Conservation (phyloP, 257 asterid genomes). For the Osmanthus fragrans region DNA sequence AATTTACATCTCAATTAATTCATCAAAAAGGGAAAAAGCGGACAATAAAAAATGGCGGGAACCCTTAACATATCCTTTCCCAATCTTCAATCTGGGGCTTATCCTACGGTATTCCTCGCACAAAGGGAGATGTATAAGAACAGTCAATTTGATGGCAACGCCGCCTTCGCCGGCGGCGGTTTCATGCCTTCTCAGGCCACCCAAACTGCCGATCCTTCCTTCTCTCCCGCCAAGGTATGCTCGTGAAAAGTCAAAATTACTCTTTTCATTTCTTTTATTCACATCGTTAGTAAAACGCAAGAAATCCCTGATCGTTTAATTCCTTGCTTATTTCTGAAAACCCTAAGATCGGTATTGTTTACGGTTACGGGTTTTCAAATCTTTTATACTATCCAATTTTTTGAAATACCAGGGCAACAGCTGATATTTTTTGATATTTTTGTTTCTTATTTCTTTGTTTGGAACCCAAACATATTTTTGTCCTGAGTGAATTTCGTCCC, state of each 20-base stretch:
- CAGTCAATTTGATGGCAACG: constrained; percentile 75
- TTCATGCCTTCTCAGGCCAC: constrained; percentile 98
- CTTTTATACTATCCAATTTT: not conserved
- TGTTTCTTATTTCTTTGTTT: not conserved
- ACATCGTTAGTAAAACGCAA: not conserved
- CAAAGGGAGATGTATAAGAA: constrained; percentile 55
- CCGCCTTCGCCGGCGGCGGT: constrained; percentile 97
- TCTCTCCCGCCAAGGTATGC: constrained; percentile 70
- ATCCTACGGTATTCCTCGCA: too few species aligned
- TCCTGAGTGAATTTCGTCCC: too few species aligned
- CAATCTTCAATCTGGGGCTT: not conserved
- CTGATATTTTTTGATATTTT: not conserved
- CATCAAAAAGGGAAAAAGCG: too few species aligned
- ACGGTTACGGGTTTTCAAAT: not conserved
- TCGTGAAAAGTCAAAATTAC: not conserved
- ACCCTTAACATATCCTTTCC: not conserved
- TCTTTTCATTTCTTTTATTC: not conserved
- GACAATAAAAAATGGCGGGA: not conserved
- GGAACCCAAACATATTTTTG: not conserved
- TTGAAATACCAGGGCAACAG: not conserved
- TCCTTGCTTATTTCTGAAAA: constrained; percentile 15
- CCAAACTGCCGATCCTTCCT: constrained; percentile 60
- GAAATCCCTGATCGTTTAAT: not conserved
- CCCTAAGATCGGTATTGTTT: constrained; percentile 29
- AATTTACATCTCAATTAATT: too few species aligned